These are phyloP conservation scores for Seiridium cupressi DNA, from an alignment of 2,329 filamentous ascomycete species.

Conservation along the genomic window DNA sequence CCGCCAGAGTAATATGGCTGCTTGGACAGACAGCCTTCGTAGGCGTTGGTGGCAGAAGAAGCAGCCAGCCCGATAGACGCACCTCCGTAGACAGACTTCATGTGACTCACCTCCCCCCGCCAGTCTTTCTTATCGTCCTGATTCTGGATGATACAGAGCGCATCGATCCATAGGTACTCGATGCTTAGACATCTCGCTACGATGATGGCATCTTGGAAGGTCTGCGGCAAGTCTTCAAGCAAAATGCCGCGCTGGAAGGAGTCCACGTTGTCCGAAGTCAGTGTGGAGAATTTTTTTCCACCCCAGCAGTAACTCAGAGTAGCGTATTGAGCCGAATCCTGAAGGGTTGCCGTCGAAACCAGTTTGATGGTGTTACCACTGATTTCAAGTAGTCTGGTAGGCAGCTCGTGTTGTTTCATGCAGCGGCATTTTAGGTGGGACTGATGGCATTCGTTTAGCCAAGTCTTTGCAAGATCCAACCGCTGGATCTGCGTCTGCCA, in stretches of 20 bases:
- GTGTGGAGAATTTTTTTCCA: not conserved
- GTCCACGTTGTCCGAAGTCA: not conserved
- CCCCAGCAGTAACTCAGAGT: constrained; percentile 2
- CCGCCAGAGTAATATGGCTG: not conserved
- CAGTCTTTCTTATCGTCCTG: not conserved
- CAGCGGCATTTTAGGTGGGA: not conserved
- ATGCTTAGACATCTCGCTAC: not conserved
- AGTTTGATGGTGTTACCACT: not conserved
- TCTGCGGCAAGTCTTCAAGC: not conserved
- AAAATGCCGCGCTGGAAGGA: not conserved
- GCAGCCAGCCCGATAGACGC: not conserved
- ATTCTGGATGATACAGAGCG: not conserved
- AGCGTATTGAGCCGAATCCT: not conserved
- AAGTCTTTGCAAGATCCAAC: not conserved
- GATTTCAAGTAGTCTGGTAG: not conserved
- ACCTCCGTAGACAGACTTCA: constrained; percentile 2
- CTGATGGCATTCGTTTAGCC: not conserved
- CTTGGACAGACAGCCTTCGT: not conserved
- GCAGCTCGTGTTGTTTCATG: not conserved
- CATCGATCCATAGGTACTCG: not conserved
- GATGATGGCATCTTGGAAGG: constrained; percentile 1
- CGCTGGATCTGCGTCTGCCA: not conserved
- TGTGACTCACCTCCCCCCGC: not conserved
- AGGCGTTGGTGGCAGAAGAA: not conserved
- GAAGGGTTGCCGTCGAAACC: not conserved